Evolutionary conservation across 1,284 basidiomycete species (phyloP), one percentile per base, ranked within the genome.

Genomic region (Trametes hirsuta): DNA sequence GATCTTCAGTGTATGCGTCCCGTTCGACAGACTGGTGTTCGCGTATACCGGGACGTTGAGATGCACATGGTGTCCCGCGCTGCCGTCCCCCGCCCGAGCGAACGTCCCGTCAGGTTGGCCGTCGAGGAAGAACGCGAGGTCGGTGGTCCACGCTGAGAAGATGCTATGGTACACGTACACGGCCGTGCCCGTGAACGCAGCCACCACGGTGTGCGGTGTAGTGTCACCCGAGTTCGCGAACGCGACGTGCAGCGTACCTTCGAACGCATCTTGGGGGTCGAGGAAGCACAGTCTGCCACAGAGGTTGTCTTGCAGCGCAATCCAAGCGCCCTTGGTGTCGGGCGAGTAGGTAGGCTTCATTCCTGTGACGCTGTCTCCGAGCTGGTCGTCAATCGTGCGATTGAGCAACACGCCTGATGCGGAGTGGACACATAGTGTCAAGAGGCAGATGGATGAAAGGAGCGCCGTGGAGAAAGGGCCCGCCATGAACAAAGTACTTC

Each of bases 361-460:
- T 3, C 75, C 73, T 8, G 75, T 74, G 9, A 72, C 53, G 3
- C 76, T 69, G 58, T 78, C 75, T 15, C 76, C 74, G n/a, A 69
- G 67, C 0, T 76, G 69, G 62, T 82, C 80, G 65, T 83, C 80
- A 41, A 82, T 76, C 0, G 78, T 75, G 2, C 77, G 69, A 61
- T 78, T 79, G 22, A 75, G 70, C n/a, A 50, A 53, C 3, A 40
- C 41, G 40, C n/a, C n/a, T 3, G 48, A n/a, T 24, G 45, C 35
- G 14, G 47, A 21, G 21, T 21, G 22, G 30, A 12, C 40, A 40
- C 46, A 25, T 18, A 48, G 9, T 30, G 30, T 30, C 18, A 22
- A 18, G 46, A 48, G 30, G 5, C 35, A 30, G 2, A 22, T 1
- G 12, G 36, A 24, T 4, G 48, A 15, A 14, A 54, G 47, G 18